Base-by-base conservation (phyloP, 2,329 filamentous ascomycete species). In the Sporothrix protearum region DNA sequence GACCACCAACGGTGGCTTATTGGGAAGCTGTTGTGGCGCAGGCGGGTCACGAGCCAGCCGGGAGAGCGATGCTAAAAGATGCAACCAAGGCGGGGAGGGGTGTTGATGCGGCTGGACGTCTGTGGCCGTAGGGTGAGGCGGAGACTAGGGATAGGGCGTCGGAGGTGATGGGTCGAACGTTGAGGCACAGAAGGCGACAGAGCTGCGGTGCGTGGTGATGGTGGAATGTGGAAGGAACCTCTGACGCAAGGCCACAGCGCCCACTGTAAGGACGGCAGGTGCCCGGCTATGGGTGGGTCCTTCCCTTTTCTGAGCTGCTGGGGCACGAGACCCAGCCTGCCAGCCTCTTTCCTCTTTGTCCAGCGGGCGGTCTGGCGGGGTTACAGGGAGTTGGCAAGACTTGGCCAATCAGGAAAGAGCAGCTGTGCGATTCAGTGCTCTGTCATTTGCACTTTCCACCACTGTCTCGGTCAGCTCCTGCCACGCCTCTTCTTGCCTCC, bases 181-280 rank as follows among this genome's bases (percentile, higher is more conserved):
- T 49, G 22, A 33, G 14, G 22, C 57, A 22, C 28, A 36, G 45
- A 49, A 5, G 22, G 45, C 28, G 28, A 51, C 19, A 14, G 8
- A 36, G 63, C 45, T 25, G 64, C 10, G 2, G 45, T 67, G 64
- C 45, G 42, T 36, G 42, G 45, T 67, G 45, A 36, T 22, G 19
- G 64, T n/a, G 47, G 19, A 36, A 67, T 36, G 19, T 10, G 64
- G 42, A 53, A 67, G n/a, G 64, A 36, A 22, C 63, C 59, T 64
- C 59, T 64, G 59, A 64, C 59, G 36, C 59, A 66, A 51, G 45
- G 64, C 45, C 64, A 67, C 63, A 67, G 45, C 64, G 64, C 64
- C 64, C 64, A 45, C 64, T 36, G 28, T 25, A 51, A 67, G 55
- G 28, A 53, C 28, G 63, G 45, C 63, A 64, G 59, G n/a, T 64